phyloP scores from a whole-genome alignment of 805 yeast species.

The Myxozyma monticola region DNA sequence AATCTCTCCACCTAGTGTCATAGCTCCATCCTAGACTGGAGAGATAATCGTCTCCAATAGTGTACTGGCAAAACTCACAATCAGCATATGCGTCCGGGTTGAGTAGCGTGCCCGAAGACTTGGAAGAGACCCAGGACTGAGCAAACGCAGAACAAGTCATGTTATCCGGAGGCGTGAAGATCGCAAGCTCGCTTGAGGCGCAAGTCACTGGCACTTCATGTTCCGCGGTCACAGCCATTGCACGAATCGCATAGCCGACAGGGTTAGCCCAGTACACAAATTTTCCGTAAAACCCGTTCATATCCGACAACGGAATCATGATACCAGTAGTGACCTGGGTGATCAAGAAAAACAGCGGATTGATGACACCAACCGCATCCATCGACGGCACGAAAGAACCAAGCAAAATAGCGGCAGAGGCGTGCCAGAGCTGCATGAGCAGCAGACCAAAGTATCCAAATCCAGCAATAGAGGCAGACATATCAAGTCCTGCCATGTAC shows the following conservation, averaged over 20 bases:
- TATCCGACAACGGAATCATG: slow-evolving; percentile 51
- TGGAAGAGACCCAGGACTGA: slow-evolving; percentile 47
- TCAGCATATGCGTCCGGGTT: slow-evolving; percentile 47
- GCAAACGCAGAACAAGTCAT: slow-evolving; percentile 50
- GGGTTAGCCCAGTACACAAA: slow-evolving; percentile 78
- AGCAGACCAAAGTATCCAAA: slow-evolving; percentile 47
- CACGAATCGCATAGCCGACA: slow-evolving; percentile 62
- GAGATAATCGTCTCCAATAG: slow-evolving; percentile 61
- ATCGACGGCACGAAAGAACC: slow-evolving; percentile 42
- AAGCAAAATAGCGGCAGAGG: slow-evolving; percentile 47
- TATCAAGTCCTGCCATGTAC: slow-evolving; percentile 72
- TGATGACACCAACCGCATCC: slow-evolving; percentile 53
- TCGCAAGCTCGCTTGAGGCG: slow-evolving; percentile 49
- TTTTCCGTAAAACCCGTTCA: slow-evolving; percentile 70
- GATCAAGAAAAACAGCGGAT: slow-evolving; percentile 58
- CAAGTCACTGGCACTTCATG: slow-evolving; percentile 54
- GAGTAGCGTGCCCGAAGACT: slow-evolving; percentile 51
- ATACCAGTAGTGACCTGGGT: slow-evolving; percentile 78
- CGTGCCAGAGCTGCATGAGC: slow-evolving; percentile 25
- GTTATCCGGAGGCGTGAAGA: slow-evolving; percentile 53
- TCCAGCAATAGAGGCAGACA: slow-evolving; percentile 46
- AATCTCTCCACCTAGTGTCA: slow-evolving; percentile 54
- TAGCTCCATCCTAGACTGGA: slow-evolving; percentile 38
- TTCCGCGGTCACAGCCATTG: slow-evolving; percentile 55
- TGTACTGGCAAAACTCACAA: slow-evolving; percentile 63